Evolutionary conservation across 2,329 filamentous ascomycete genomes (phyloP), one percentile per base, ranked within the genome.

Genomic region (Sphaerulina vaccinii): DNA sequence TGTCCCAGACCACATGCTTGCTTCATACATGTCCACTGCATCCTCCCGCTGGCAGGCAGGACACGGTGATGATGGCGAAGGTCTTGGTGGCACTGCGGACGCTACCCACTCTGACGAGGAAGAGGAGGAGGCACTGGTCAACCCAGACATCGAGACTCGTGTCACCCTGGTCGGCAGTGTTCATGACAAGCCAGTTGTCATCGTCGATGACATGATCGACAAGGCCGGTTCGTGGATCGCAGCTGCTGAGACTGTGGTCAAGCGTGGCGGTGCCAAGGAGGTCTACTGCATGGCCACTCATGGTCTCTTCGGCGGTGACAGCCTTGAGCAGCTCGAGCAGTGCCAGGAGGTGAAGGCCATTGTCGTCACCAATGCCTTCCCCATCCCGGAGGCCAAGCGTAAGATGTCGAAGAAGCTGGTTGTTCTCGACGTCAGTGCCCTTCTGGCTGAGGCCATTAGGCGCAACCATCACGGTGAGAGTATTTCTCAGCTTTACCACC

Each of bases 201-300:
- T 99, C 55, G 88, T 99, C 43, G 93, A 99, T 69, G 93, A 99
- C 70, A 97, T 99, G 88, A 96, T 99, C 66, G 93, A 99, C 74
- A 96, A 96, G 75, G 85, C 90, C 8, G 89, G 87, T 11, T 96
- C 90, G 5, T 99, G 93, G 93, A 95, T 99, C 61, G 92, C 92
- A 5, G 93, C 93, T 5, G 93, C 93, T 10, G 93, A 99, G 76
- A 95, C 91, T 1, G 92, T 96, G 2, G 88, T 96, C 47, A 97
- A 97, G 78, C 84, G 87, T 58, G 95, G 93, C 59, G 82, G 84
- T 38, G 93, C 93, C 1, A 95, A 88, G 63, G 93, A 88, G 71
- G 93, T 99, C 29, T 97, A 96, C 73, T 96, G 90, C 77, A 95
- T 99, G 75, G 93, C 92, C 6, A 97, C 93, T 0, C 93, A 99